These are phyloP conservation scores for Chlorella sp. DNA, from an alignment of 139 green algal species.

Conservation along the genomic window DNA sequence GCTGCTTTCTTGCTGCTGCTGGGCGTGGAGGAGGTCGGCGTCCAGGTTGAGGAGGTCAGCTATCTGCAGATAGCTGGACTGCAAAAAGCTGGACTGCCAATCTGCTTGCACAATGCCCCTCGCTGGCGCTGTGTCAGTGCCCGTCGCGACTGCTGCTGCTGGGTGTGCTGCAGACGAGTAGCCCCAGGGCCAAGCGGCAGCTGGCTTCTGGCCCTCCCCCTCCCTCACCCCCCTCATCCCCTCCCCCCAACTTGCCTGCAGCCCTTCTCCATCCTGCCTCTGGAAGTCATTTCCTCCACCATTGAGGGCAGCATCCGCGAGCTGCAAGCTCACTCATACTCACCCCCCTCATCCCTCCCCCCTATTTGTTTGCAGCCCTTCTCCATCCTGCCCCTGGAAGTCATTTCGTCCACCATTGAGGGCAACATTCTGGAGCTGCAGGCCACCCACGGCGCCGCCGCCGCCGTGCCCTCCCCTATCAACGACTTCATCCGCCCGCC, in stretches of 20 bases:
- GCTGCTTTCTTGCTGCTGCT: slow-evolving; percentile 83
- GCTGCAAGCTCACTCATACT: no score
- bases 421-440: slow-evolving; percentile 19
- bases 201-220: no score
- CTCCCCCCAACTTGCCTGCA: no score
- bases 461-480: neutral
- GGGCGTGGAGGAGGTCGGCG: slow-evolving; percentile 24
- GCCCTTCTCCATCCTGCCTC: slow-evolving; percentile 59
- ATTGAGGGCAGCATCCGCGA: slow-evolving; percentile 11
- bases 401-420: slow-evolving; percentile 14
- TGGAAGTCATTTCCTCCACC: slow-evolving; percentile 38
- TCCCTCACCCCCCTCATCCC: no score
- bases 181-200: no score
- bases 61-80: no score
- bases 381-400: slow-evolving; percentile 53
- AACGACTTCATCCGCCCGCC: neutral
- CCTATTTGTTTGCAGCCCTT: slow-evolving; percentile 33
- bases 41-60: slow-evolving; percentile 30
- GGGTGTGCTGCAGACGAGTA: no score
- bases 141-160: no score
- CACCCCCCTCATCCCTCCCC: no score
- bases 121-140: no score
- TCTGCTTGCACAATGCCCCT: no score
- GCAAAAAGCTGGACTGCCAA: no score
- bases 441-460: neutral